Evolutionary conservation across 345 rosid species (phyloP).

Genomic region (Orychophragmus violaceus): DNA sequence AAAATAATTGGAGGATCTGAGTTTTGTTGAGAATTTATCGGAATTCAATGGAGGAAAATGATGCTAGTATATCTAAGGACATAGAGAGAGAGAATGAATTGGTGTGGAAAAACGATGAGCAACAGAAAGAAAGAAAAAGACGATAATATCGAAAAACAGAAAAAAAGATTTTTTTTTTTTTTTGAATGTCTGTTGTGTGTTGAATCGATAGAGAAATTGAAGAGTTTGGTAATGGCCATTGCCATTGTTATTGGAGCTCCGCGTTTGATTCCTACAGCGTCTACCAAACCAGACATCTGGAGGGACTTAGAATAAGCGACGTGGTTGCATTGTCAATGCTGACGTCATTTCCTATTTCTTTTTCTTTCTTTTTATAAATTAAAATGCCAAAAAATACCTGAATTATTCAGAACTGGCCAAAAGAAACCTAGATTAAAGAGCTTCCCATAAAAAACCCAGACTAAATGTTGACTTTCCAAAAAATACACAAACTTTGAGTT

Average conservation of each 20-base stretch:
- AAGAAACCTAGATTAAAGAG: too few relatives aligned
- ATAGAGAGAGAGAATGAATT: background rate
- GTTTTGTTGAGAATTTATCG: background rate
- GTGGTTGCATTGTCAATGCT: slow-evolving; percentile 31
- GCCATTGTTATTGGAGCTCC: slow-evolving; percentile 41
- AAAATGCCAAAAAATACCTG: too few relatives aligned
- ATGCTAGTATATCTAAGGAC: background rate
- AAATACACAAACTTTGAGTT: too few relatives aligned
- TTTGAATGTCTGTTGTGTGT: background rate
- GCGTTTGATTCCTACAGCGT: slow-evolving; percentile 50
- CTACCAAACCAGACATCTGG: slow-evolving; percentile 68
- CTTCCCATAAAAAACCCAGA: too few relatives aligned
- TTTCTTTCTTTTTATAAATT: background rate
- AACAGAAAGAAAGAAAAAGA: slow-evolving; percentile 3
- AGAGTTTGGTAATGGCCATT: slow-evolving; percentile 26
- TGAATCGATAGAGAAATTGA: slow-evolving; percentile 7
- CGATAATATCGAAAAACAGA: slow-evolving; percentile 6
- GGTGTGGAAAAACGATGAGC: slow-evolving; percentile 1
- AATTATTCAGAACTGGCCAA: too few relatives aligned
- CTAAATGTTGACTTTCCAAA: too few relatives aligned
- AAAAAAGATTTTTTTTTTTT: too few relatives aligned
- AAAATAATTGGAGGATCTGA: slow-evolving; percentile 1
- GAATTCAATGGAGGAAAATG: slow-evolving; percentile 7
- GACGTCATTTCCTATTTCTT: slow-evolving; percentile 24
- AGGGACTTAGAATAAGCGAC: slow-evolving; percentile 32